Percentiles rank a stretch among this genome's conserved stretches.
Conservation (phyloP, 2,329 filamentous ascomycete species). For the Colletotrichum gigasporum region DNA sequence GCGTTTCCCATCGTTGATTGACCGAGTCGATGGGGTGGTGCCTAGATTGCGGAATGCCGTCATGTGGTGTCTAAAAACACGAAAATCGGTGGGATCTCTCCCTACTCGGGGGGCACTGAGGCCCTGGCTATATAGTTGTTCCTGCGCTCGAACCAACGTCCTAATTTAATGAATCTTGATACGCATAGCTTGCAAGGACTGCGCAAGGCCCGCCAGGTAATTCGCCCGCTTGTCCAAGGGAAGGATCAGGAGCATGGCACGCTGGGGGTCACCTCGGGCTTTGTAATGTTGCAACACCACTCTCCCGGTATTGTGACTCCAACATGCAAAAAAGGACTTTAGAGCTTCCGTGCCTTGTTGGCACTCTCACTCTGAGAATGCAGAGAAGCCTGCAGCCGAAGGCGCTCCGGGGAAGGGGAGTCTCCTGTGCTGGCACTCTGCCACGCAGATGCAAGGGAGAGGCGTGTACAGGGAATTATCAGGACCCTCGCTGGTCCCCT, state of each 20-base stretch:
- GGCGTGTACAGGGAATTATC: too few relatives aligned
- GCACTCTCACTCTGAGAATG: too few relatives aligned
- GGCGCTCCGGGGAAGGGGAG: background rate
- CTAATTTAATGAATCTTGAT: background rate
- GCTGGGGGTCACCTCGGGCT: background rate
- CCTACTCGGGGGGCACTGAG: background rate
- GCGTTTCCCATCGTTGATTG: background rate
- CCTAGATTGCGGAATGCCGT: background rate
- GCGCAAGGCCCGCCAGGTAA: background rate
- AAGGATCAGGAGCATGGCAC: background rate
- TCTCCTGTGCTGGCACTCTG: background rate
- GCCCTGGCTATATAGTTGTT: background rate
- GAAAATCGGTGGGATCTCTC: background rate
- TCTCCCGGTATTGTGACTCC: background rate
- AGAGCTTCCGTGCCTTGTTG: background rate
- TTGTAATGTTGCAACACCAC: too few relatives aligned
- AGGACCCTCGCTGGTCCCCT: background rate
- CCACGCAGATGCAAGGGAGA: background rate
- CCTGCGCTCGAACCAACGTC: background rate
- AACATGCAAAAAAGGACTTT: background rate
- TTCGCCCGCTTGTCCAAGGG: constrained; percentile 4
- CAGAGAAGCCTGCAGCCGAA: background rate
- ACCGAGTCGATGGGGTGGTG: background rate
- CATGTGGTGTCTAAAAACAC: background rate
- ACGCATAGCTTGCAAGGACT: background rate